Evolutionary conservation across 352 stramenopile genomes (phyloP).

Genomic region (Phytophthora citricola): DNA sequence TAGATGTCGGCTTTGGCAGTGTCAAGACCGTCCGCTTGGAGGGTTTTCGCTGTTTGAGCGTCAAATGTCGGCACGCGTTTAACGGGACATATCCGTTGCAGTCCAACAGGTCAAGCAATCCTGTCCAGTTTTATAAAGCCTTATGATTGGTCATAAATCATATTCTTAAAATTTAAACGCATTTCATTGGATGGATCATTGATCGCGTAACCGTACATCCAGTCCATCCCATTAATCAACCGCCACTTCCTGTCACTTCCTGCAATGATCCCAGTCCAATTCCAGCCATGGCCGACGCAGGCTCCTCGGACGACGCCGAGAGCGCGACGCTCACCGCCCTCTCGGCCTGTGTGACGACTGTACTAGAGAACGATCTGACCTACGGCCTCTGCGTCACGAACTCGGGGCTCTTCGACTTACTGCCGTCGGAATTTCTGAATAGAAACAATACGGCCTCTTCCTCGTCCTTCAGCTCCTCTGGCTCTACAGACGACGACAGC

Average conservation of each 20-base stretch:
- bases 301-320: constrained; percentile 34
- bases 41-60: too few relatives aligned
- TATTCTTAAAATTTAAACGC: too few relatives aligned
- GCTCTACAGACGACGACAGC: constrained; percentile 1
- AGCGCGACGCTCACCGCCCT: constrained; percentile 40
- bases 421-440: constrained; percentile 21
- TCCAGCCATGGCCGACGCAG: constrained; percentile 32
- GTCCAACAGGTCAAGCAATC: constrained; percentile 3
- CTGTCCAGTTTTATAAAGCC: background rate
- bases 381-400: constrained; percentile 74
- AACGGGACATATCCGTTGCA: background rate
- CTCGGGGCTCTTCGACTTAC: constrained; percentile 56
- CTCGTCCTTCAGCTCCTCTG: constrained; percentile 6
- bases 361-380: constrained; percentile 44
- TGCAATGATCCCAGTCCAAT: constrained; percentile 9
- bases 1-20: too few relatives aligned
- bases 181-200: too few relatives aligned
- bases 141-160: too few relatives aligned
- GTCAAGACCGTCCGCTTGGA: too few relatives aligned
- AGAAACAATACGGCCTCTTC: constrained; percentile 3
- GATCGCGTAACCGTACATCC: too few relatives aligned
- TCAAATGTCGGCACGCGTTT: background rate
- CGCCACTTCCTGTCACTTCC: background rate
- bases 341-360: constrained; percentile 38
- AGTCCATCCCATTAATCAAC: constrained; percentile 18